These are phyloP conservation scores for Royoungia palumana DNA, from an alignment of 768 basidiomycete species.

Conservation along the genomic window DNA sequence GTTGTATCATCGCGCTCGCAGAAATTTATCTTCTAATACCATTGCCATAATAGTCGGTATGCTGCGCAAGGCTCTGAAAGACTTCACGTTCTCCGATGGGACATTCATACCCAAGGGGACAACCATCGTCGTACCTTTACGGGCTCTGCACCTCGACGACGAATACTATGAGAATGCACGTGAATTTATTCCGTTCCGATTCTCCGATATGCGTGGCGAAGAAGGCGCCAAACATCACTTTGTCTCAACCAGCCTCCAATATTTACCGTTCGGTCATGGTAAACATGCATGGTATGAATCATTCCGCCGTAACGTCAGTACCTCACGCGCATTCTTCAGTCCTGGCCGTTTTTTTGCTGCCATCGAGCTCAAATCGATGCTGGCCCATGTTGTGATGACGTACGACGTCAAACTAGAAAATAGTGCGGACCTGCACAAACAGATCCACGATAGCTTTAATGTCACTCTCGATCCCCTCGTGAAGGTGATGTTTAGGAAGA, in stretches of 20 bases:
- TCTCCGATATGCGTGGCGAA: constrained; percentile 36
- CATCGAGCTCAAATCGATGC: constrained; percentile 7
- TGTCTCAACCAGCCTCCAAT: constrained; percentile 33
- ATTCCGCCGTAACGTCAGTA: too few species aligned
- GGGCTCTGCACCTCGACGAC: constrained; percentile 22
- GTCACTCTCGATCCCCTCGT: background rate
- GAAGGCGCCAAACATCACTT: constrained; percentile 34
- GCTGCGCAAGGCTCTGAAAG: constrained; percentile 30
- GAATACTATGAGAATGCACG: constrained; percentile 32
- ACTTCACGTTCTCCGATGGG: constrained; percentile 37
- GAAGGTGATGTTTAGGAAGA: constrained; percentile 5
- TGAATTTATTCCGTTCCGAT: constrained; percentile 48
- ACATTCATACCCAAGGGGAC: constrained; percentile 35
- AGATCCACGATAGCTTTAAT: constrained; percentile 2
- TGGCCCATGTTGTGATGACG: constrained; percentile 7
- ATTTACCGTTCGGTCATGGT: constrained; percentile 37
- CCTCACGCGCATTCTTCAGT: background rate
- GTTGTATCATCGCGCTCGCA: background rate
- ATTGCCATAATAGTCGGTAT: constrained; percentile 21
- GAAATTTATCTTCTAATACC: background rate
- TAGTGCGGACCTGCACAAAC: background rate
- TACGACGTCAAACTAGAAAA: constrained; percentile 11
- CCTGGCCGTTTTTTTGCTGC: constrained; percentile 12
- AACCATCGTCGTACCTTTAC: constrained; percentile 23
- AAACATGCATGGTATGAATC: constrained; percentile 21